Evolutionary conservation across 495 filamentous ascomycete genomes (phyloP), one percentile per base, ranked within the genome.

Genomic region (Staphylotrichum longicolle): DNA sequence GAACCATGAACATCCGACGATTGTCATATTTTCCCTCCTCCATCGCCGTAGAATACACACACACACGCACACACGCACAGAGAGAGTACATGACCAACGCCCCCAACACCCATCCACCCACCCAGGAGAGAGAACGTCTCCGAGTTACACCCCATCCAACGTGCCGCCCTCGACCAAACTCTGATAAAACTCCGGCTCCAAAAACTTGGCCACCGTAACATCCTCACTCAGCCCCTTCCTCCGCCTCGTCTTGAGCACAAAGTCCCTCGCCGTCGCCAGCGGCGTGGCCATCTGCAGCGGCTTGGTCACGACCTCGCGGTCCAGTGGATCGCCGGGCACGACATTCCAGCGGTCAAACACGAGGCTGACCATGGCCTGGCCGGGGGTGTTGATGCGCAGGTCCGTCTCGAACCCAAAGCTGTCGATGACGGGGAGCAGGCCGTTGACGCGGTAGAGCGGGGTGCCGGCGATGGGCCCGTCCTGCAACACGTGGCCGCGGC

Each of bases 401-500:
- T 98, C 94, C 3, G 94, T 98, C 76, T 98, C 94, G 73, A 98
- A 97, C 7, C 94, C 94, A 70, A 98, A 98, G 10, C 85, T 89
- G 77, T 98, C 94, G 67, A 98, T 95, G 40, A 98, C 94, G 1
- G 94, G 94, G 52, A 98, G 88, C 32, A 96, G 80, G 2, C 94
- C 94, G 60, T 84, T 88, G 35, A 97, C 91, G 11, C 86, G 85
- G 77, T 98, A 98, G 11, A 98, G 82, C n/a, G 91, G 93, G 1
- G 95, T 98, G 7, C 94, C 94, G 5, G 92, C 91, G 66, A 98
- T 91, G 6, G 94, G 93, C 0, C 90, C 91, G 72, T 98, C 94
- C 27, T 87, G 86, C 34, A 98, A 82, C 27, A 98, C 94, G 75
- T 98, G 94, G 0, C 94, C 94, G 62, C 94, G 82, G 37, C 94